Conservation (phyloP, 306 rosid species). For the Vigna trinervia region DNA sequence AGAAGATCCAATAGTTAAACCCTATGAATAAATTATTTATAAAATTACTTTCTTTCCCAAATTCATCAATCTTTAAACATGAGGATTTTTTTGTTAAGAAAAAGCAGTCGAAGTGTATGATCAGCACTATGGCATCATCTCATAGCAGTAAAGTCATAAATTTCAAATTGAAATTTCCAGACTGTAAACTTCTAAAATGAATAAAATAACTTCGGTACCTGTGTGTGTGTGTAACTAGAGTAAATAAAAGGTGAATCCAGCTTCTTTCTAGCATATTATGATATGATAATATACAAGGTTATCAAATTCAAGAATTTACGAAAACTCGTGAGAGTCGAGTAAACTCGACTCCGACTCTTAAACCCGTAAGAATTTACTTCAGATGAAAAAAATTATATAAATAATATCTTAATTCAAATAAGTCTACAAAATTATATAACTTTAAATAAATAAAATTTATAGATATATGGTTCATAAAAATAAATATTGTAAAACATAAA, state of each 20-base stretch:
- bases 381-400: too few species aligned
- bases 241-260: slow-evolving; percentile 23
- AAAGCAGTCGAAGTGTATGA: neutral
- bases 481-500: too few species aligned
- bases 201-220: neutral
- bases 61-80: slow-evolving; percentile 9
- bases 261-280: neutral
- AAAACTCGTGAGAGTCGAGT: too few species aligned
- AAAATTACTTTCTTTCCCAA: neutral
- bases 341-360: too few species aligned
- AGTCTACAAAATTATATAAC: too few species aligned
- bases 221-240: neutral
- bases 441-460: too few species aligned
- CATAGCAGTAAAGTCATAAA: slow-evolving; percentile 25
- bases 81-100: neutral
- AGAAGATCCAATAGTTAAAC: neutral
- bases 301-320: too few species aligned
- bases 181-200: slow-evolving; percentile 23
- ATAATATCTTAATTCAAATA: too few species aligned
- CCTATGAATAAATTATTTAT: neutral
- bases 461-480: too few species aligned
- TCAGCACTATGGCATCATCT: neutral
- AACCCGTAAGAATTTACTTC: too few species aligned
- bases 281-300: neutral
- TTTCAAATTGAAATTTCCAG: slow-evolving; percentile 6